Conservation (phyloP, 192 early-diverging fungal species). For the Backusella tuberculispora region DNA sequence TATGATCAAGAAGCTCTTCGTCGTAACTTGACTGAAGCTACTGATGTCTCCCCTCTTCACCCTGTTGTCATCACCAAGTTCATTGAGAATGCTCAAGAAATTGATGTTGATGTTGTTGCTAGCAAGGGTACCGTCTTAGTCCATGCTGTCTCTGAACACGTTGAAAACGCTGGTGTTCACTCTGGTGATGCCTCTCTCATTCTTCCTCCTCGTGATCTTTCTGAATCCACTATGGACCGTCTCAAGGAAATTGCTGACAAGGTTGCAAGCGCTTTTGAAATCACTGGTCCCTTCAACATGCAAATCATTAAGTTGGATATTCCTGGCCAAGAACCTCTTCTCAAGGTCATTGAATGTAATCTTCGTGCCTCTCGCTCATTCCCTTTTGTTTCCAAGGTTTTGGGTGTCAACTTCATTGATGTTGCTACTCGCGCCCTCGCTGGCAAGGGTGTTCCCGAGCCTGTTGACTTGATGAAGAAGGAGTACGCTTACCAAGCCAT, state of each 20-base stretch:
- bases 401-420: constrained; percentile 91
- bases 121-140: constrained; percentile 79
- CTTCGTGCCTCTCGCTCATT: constrained; percentile 96
- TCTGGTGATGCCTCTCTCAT: constrained; percentile 96
- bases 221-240: constrained; percentile 52
- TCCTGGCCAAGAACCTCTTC: constrained; percentile 41
- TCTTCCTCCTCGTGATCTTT: constrained; percentile 73
- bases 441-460: constrained; percentile 59
- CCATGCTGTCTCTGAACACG: constrained; percentile 93
- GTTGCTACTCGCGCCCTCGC: constrained; percentile 85
- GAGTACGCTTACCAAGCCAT: constrained; percentile 79
- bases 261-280: constrained; percentile 88
- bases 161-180: constrained; percentile 98
- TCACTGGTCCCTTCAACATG: constrained; percentile 99
- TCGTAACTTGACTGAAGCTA: constrained; percentile 77
- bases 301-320: constrained; percentile 81
- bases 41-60: constrained; percentile 89
- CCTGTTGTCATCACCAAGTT: constrained; percentile 98
- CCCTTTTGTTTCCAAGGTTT: constrained; percentile 96
- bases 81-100: constrained; percentile 90
- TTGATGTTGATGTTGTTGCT: constrained; percentile 95
- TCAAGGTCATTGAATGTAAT: constrained; percentile 99
- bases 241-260: constrained; percentile 83
- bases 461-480: constrained; percentile 61
- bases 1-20: constrained; percentile 76